Percentiles rank a stretch among this genome's conserved stretches.
phyloP scores from a whole-genome alignment of 768 basidiomycete species.

The Pholiota molesta region DNA sequence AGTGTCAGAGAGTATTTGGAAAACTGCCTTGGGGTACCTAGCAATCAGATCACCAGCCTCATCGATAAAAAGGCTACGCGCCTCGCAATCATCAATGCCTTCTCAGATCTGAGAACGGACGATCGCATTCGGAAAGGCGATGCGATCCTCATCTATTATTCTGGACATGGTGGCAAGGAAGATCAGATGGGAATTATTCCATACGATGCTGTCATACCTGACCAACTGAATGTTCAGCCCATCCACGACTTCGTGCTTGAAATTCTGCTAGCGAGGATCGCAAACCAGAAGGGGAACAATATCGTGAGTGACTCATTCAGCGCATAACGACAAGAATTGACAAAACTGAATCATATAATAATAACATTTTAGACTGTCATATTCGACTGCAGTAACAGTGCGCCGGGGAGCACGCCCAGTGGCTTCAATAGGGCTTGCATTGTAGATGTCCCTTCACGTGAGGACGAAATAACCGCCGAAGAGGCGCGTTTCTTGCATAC shows the following conservation, averaged over 20 bases:
- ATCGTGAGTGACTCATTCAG: conserved; percentile 29
- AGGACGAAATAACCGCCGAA: neutral
- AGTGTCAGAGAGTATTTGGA: neutral
- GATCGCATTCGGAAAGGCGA: neutral
- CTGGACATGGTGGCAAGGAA: neutral
- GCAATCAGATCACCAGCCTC: neutral
- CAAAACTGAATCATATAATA: neutral
- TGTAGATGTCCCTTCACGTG: neutral
- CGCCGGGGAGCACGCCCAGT: neutral
- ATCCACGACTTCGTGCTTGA: neutral
- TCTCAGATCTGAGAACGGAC: neutral
- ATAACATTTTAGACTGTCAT: conserved; percentile 19
- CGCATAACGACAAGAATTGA: neutral
- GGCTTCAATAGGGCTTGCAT: neutral
- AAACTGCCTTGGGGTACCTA: neutral
- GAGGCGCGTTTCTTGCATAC: neutral
- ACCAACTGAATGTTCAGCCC: neutral
- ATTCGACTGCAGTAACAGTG: conserved; percentile 17
- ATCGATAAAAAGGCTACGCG: neutral
- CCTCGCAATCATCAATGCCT: neutral
- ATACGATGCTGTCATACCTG: neutral
- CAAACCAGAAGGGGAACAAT: conserved; percentile 57
- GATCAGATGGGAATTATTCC: conserved; percentile 34
- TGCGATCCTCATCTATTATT: neutral
- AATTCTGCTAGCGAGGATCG: conserved; percentile 46